Evolutionary conservation across 2,329 filamentous ascomycete genomes (phyloP), one percentile per base, ranked within the genome.

Genomic region (Stachybotrys echinatus): DNA sequence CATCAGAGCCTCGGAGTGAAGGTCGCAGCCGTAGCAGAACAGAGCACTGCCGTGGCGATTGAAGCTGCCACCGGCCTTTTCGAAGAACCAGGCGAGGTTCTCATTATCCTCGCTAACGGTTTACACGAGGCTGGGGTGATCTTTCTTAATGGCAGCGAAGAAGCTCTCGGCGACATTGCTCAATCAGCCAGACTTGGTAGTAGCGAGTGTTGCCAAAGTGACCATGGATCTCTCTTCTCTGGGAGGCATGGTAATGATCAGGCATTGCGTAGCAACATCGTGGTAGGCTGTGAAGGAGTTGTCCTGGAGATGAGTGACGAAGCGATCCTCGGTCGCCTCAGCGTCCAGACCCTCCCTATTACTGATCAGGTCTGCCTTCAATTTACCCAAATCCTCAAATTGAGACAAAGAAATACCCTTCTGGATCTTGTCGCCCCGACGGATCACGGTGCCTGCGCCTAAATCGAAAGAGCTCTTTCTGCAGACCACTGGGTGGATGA

Each of bases 61-160:
- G 61, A 96, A 81, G 69, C 89, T 96, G 50, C 94, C 92, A 59
- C 96, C 91, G 10, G 92, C 88, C 78, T 96, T 96, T 71, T 96
- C 92, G 59, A 95, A 95, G 77, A 97, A 96, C 94, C 92, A 97
- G 12, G 90, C 92, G 61, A 97, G 76, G 68, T 97, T 96, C 79
- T 97, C 92, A 61, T 97, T 92, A 58, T 95, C 88, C 63, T 92
- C 87, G 74, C 89, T 92, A 53, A 96, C 92, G n/a, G 91, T 95
- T 92, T 92, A 99, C 55, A 90, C 88, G 56, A 97, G 79, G 72
- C 87, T 90, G 49, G 91, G 85, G 68, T 92, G 88, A 64, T 96
- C 92, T 71, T 95, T 95, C 78, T 92, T 95, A 67, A 97, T 88
- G 54, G 88, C 87, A 55, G 87, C 83, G 68, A 97, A 96, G 51